phyloP scores from a whole-genome alignment of 352 stramenopile species.

The Phytopythium ostracodes region DNA sequence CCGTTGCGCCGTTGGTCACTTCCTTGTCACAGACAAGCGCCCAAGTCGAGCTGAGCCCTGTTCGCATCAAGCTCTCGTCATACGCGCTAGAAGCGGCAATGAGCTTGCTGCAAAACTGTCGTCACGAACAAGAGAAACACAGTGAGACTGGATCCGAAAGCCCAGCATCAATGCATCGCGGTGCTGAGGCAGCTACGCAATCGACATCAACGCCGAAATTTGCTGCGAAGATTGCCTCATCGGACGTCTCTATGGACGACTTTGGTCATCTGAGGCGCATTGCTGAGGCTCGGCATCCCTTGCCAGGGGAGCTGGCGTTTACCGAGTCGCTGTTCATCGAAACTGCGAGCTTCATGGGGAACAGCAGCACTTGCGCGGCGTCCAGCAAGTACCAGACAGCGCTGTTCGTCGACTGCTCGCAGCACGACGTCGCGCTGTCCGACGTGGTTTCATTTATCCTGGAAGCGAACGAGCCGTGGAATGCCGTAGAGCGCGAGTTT shows the following conservation, averaged over 20 bases:
- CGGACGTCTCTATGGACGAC: conserved; percentile 30
- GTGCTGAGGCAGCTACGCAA: neutral
- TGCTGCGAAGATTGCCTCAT: neutral
- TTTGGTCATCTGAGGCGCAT: conserved; percentile 53
- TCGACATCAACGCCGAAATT: neutral
- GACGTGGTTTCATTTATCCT: conserved; percentile 44
- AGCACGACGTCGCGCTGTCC: conserved; percentile 20
- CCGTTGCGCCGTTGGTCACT: conserved; percentile 17
- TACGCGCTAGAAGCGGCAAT: conserved; percentile 22
- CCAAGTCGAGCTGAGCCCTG: conserved; percentile 36
- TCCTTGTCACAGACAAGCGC: conserved; percentile 25
- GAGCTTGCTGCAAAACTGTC: neutral
- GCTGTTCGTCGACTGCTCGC: conserved; percentile 14
- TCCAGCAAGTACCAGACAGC: conserved; percentile 1
- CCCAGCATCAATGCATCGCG: neutral
- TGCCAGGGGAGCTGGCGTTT: conserved; percentile 62
- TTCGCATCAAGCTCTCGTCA: conserved; percentile 48
- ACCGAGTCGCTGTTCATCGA: conserved; percentile 64
- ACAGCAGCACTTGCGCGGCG: neutral
- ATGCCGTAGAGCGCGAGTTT: conserved; percentile 13
- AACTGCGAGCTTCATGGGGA: conserved; percentile 26
- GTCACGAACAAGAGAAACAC: neutral
- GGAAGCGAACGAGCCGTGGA: conserved; percentile 60
- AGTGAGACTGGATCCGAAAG: neutral
- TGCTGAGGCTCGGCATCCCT: conserved; percentile 39